Evolutionary conservation across 441 rosid species (phyloP).

Genomic region (Pelargonium exstipulatum): DNA sequence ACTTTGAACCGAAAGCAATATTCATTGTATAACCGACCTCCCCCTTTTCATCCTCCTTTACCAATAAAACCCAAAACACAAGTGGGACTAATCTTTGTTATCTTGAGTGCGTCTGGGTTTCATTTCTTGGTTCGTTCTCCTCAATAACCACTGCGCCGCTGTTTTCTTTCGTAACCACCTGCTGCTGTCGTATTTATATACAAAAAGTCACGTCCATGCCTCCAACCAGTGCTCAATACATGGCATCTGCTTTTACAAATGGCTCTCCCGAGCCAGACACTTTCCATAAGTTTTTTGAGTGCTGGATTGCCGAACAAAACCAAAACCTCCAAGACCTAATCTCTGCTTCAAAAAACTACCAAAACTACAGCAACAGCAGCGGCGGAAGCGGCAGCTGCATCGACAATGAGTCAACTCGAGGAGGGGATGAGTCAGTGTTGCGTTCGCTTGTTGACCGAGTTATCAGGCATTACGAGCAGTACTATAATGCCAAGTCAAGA

Average conservation of each 20-base stretch:
- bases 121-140: not conserved
- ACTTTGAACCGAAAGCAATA: not conserved
- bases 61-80: not conserved
- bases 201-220: too few species aligned
- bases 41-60: too few species aligned
- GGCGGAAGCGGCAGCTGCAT: too few species aligned
- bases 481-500: conserved; percentile 32
- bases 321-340: conserved; percentile 30
- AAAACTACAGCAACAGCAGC: not conserved
- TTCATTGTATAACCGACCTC: too few species aligned
- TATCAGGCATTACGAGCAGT: conserved; percentile 36
- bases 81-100: too few species aligned
- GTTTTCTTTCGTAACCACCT: too few species aligned
- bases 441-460: conserved; percentile 23
- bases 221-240: conserved; percentile 2
- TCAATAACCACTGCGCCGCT: too few species aligned
- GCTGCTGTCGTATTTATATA: too few species aligned
- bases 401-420: not conserved
- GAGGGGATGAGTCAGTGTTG: conserved; percentile 1
- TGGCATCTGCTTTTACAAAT: conserved; percentile 13
- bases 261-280: conserved; percentile 9
- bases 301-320: conserved; percentile 37
- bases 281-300: conserved; percentile 35
- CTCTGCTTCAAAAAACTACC: conserved; percentile 20
- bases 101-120: not conserved